Conservation (phyloP, 768 basidiomycete genomes). For the Paxillus ammoniavirescens region DNA sequence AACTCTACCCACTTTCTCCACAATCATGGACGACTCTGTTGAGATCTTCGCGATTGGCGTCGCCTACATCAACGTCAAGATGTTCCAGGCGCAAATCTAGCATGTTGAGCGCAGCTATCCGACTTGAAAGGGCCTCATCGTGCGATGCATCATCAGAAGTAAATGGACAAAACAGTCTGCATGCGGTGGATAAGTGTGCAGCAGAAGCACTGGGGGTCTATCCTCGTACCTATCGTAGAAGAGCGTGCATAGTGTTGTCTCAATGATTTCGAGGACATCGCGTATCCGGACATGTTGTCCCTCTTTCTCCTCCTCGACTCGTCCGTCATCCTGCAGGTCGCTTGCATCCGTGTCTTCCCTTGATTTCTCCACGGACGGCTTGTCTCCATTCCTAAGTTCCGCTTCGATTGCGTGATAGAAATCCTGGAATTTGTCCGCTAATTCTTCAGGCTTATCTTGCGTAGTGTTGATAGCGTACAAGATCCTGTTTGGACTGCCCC, state of each 20-base stretch:
- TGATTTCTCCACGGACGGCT: conserved; percentile 8
- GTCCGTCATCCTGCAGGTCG: conserved; percentile 15
- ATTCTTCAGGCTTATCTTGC: conserved; percentile 49
- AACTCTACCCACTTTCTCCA: conserved; percentile 64
- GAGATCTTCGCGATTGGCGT: conserved; percentile 45
- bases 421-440: conserved; percentile 57
- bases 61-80: conserved; percentile 79
- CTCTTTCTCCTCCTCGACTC: conserved; percentile 26
- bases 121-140: conserved; percentile 85
- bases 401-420: conserved; percentile 70
- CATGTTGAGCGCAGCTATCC: conserved; percentile 89
- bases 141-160: conserved; percentile 79
- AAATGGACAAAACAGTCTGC: conserved; percentile 75
- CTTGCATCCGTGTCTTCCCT: conserved; percentile 5
- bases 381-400: conserved; percentile 44
- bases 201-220: background rate
- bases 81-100: conserved; percentile 87
- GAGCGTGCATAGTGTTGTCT: conserved; percentile 63
- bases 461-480: conserved; percentile 41
- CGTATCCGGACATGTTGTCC: conserved; percentile 45
- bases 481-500: conserved; percentile 18
- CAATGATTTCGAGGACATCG: conserved; percentile 69
- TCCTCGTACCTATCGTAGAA: conserved; percentile 78
- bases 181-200: background rate
- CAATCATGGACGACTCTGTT: conserved; percentile 67